These are phyloP conservation scores for Vararia minispora DNA, from an alignment of 768 basidiomycete species.

Conservation along the genomic window DNA sequence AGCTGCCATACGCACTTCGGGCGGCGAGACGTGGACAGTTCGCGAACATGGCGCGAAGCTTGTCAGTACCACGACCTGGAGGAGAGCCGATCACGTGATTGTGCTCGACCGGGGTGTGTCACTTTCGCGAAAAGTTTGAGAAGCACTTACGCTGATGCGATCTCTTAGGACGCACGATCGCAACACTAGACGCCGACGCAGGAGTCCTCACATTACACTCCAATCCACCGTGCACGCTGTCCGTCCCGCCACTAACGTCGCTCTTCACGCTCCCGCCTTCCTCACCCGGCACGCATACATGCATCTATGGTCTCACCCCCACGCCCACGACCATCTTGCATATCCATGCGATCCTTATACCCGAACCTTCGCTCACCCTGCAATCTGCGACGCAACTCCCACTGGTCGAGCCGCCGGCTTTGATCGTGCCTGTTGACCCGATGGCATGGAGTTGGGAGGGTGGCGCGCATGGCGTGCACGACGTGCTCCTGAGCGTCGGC, in stretches of 20 bases:
- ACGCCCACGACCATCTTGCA: conserved; percentile 44
- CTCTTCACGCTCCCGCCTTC: conserved; percentile 51
- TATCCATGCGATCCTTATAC: conserved; percentile 31
- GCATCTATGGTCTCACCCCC: conserved; percentile 56
- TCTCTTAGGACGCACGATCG: conserved; percentile 38
- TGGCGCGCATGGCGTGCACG: conserved; percentile 32
- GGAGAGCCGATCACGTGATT: conserved; percentile 52
- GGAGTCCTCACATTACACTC: conserved; percentile 44
- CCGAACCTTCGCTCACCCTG: conserved; percentile 29
- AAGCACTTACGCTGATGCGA: conserved; percentile 3
- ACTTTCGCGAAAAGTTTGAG: too few species aligned
- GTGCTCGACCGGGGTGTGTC: conserved; percentile 53
- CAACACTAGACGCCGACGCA: conserved; percentile 43
- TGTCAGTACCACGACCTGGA: conserved; percentile 39
- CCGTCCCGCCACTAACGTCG: conserved; percentile 41
- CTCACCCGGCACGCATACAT: conserved; percentile 30
- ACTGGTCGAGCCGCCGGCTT: conserved; percentile 27
- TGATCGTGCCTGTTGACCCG: conserved; percentile 71
- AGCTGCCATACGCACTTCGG: conserved; percentile 48
- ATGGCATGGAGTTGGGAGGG: conserved; percentile 61
- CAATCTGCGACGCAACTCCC: conserved; percentile 44
- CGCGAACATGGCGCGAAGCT: conserved; percentile 36
- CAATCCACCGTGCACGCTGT: conserved; percentile 27
- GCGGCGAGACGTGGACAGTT: conserved; percentile 56
- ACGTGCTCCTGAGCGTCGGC: conserved; percentile 72